Percentiles rank a stretch among this genome's conserved stretches.
phyloP scores from a whole-genome alignment of 169 alveolate species.

The Plasmodium yoelii region DNA sequence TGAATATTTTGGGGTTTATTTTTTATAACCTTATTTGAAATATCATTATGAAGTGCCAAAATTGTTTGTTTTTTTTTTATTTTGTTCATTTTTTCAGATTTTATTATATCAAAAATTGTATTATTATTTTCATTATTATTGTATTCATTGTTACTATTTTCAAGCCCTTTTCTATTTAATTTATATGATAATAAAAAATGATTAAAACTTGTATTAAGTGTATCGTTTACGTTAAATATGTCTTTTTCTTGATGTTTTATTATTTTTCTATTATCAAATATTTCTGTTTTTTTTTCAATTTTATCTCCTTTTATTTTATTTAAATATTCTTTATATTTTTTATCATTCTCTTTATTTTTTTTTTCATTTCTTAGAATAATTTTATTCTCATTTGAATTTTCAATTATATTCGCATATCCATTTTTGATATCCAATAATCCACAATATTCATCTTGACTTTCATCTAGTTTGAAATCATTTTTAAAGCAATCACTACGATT shows the following conservation, averaged over 20 bases:
- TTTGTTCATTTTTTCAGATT: conserved; percentile 18
- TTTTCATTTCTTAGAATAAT: background rate
- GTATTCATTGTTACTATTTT: background rate
- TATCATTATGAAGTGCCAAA: background rate
- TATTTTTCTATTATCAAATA: background rate
- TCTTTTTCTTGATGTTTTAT: background rate
- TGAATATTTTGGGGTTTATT: background rate
- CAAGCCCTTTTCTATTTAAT: conserved; percentile 14
- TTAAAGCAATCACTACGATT: no score
- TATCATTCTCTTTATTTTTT: background rate
- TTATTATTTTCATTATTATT: background rate
- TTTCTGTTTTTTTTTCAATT: background rate
- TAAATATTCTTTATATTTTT: conserved; percentile 9
- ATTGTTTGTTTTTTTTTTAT: background rate
- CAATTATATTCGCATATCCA: background rate
- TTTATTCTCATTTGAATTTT: background rate
- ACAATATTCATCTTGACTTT: no score
- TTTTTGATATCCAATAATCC: background rate
- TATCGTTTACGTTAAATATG: conserved; percentile 2
- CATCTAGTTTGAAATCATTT: no score
- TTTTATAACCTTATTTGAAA: background rate
- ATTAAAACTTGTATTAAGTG: conserved; percentile 30
- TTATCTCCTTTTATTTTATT: background rate
- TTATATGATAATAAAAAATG: conserved; percentile 57
- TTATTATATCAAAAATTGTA: conserved; percentile 20